Percentiles rank a stretch among this genome's conserved stretches.
phyloP scores from a whole-genome alignment of 805 yeast species.

The Pichia deserticola region DNA sequence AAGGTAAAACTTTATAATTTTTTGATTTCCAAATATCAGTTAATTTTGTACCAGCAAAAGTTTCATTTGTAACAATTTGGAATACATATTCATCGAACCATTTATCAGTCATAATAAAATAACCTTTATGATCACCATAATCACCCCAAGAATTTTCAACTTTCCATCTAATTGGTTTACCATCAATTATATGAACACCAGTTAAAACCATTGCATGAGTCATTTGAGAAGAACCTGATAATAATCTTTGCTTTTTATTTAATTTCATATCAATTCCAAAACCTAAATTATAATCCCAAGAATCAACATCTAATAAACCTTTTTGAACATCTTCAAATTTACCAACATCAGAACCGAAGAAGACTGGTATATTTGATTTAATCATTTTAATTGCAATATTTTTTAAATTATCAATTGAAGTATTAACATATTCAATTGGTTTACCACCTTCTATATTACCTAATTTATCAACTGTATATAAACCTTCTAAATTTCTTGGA shows the following conservation, averaged over 20 bases:
- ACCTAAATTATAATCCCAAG: constrained; percentile 62
- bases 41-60: constrained; percentile 30
- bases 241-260: constrained; percentile 29
- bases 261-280: constrained; percentile 33
- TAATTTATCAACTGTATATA: constrained; percentile 69
- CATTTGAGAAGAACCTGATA: constrained; percentile 52
- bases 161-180: constrained; percentile 60
- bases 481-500: constrained; percentile 67
- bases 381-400: constrained; percentile 61
- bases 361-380: constrained; percentile 69
- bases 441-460: constrained; percentile 72
- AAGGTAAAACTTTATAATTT: constrained; percentile 44
- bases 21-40: constrained; percentile 43
- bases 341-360: constrained; percentile 85
- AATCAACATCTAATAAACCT: constrained; percentile 66
- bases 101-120: constrained; percentile 62
- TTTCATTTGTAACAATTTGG: constrained; percentile 46
- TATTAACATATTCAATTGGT: constrained; percentile 68
- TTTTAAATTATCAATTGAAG: constrained; percentile 52
- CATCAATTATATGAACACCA: constrained; percentile 61
- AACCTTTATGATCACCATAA: constrained; percentile 61
- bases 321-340: constrained; percentile 53
- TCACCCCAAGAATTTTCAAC: constrained; percentile 83
- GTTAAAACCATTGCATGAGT: constrained; percentile 88
- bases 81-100: constrained; percentile 72